Evolutionary conservation across 2,329 filamentous ascomycete genomes (phyloP).

Genomic region (Aspergillus neoniger): DNA sequence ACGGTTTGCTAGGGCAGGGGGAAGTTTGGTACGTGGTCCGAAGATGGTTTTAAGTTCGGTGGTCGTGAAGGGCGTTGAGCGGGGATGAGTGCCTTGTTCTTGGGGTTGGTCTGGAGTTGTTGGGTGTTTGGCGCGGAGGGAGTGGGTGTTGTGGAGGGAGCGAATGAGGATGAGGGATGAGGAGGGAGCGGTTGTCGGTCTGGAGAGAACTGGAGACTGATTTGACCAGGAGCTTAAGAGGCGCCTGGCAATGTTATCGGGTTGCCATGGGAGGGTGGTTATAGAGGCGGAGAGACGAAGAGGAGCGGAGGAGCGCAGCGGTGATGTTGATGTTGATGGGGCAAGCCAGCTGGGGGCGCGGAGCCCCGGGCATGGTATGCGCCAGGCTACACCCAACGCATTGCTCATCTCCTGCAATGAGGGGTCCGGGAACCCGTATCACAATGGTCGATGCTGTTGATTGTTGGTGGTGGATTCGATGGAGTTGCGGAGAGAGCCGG

Average conservation of each 20-base stretch:
- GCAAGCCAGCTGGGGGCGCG: slow-evolving; percentile 29
- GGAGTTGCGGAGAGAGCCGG: neutral
- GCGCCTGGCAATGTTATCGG: slow-evolving; percentile 20
- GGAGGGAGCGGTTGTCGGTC: no score
- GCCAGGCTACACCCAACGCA: slow-evolving; percentile 45
- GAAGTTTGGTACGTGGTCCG: slow-evolving; percentile 30
- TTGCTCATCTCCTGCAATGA: slow-evolving; percentile 44
- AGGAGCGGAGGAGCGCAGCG: slow-evolving; percentile 19
- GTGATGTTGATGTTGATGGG: slow-evolving; percentile 13
- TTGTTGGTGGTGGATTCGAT: neutral
- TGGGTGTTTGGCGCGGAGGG: slow-evolving; percentile 16
- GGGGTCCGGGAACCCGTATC: slow-evolving; percentile 4
- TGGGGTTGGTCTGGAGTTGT: slow-evolving; percentile 11
- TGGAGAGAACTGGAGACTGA: neutral
- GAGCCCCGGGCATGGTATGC: slow-evolving; percentile 41
- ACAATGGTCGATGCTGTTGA: neutral
- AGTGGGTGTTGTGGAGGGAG: slow-evolving; percentile 25
- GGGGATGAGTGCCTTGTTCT: slow-evolving; percentile 33
- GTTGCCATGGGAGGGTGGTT: slow-evolving; percentile 15
- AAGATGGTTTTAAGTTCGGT: slow-evolving; percentile 40
- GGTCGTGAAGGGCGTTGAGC: slow-evolving; percentile 34
- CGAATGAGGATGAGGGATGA: slow-evolving; percentile 4
- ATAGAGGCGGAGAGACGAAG: slow-evolving; percentile 22
- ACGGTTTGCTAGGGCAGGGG: slow-evolving; percentile 38
- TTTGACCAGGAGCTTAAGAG: slow-evolving; percentile 13